Evolutionary conservation across 176 grass and related monocot genomes (phyloP), one percentile per base, ranked within the genome.

Genomic region (Guadua angustifolia): DNA sequence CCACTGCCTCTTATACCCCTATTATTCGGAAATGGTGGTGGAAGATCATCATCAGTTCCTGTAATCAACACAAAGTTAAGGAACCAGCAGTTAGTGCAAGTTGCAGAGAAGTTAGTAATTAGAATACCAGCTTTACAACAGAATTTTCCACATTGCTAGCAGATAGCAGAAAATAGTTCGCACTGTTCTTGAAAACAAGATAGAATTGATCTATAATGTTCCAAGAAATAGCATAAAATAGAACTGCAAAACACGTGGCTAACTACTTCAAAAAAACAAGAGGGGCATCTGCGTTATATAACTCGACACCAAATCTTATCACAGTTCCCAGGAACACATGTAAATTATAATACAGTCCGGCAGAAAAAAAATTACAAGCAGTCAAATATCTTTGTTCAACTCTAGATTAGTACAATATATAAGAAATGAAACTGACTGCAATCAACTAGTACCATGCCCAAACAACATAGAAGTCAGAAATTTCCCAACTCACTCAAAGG

Each of bases 41-140:
- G 95, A 86, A 97, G 74, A 87, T 97, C 95, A 86, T 94, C 95
- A 81, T 94, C 92, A 83, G 95, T 97, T 85, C 92, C 95, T 94
- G 92, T 71, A 89, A 56, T 17, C 70, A 38, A 81, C 10, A 57
- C 11, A 67, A 55, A 82, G 33, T 77, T 47, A 15, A 70, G 44
- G 18, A 85, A 44, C 42, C 73, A 86, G 26, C 63, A 70, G 46
- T 51, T 77, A 75, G 26, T 55, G 53, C 36, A 82, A 64, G 42
- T 17, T 57, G 5, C 33, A 78, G 5, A 69, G 19, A 51, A 71
- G 39, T 61, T 29, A 64, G 45, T 11, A 36, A 2, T 36, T 47
- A 16, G 5, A n/a, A 79, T 43, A 57, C 71, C 71, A 70, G 38
- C 16, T 62, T 79, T 11, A 33, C 15, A 72, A 67, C 52, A 71